phyloP scores from a whole-genome alignment of 495 filamentous ascomycete genomes.

The Xylaria acuta region DNA sequence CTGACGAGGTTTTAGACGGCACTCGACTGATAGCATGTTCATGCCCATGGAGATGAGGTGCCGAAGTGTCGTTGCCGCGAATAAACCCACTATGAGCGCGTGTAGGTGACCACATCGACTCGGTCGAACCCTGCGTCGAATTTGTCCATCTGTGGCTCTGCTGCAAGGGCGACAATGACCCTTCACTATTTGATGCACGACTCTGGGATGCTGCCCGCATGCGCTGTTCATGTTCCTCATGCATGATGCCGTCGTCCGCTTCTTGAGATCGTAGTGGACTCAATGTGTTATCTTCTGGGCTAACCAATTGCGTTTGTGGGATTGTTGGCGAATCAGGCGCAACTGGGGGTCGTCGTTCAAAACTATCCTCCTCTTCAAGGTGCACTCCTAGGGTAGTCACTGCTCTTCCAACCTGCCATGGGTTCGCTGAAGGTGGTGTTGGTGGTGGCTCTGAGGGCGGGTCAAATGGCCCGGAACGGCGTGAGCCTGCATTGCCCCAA shows the following conservation, averaged over 20 bases:
- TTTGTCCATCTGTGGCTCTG: constrained; percentile 42
- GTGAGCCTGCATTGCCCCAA: constrained; percentile 27
- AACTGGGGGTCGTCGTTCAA: constrained; percentile 34
- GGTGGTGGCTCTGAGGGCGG: constrained; percentile 39
- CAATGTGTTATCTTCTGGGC: constrained; percentile 27
- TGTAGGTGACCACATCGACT: constrained; percentile 15
- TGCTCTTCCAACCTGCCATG: constrained; percentile 36
- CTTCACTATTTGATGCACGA: constrained; percentile 36
- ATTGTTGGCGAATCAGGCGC: constrained; percentile 41
- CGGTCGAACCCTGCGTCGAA: constrained; percentile 39
- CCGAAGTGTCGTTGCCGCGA: constrained; percentile 26
- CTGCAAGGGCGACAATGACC: constrained; percentile 37
- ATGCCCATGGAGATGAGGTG: constrained; percentile 16
- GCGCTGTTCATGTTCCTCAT: constrained; percentile 36
- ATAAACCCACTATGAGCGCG: constrained; percentile 35
- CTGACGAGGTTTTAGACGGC: constrained; percentile 32
- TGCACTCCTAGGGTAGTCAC: constrained; percentile 35
- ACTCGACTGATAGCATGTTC: constrained; percentile 29
- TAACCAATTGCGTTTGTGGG: constrained; percentile 37
- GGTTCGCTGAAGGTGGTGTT: constrained; percentile 29
- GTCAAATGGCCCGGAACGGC: constrained; percentile 37
- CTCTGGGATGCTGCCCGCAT: constrained; percentile 39
- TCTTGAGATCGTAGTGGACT: constrained; percentile 28
- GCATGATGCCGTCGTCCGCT: constrained; percentile 28
- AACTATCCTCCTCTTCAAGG: constrained; percentile 35